Evolutionary conservation across 768 basidiomycete species (phyloP).

Genomic region (Mycena capillaripes): DNA sequence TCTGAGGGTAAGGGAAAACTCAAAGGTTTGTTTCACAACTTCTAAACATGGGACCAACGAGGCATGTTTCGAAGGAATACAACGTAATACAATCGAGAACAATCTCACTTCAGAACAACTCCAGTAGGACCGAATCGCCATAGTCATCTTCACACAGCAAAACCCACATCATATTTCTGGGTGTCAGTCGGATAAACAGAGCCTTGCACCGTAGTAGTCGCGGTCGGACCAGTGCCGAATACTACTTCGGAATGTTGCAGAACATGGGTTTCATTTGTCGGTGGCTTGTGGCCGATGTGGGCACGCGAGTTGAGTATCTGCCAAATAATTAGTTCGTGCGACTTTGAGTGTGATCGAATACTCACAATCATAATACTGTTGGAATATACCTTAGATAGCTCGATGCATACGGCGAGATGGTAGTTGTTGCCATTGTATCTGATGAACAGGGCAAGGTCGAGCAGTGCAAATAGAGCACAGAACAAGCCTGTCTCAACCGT

Average conservation of each 20-base stretch:
- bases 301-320: slow-evolving; percentile 27
- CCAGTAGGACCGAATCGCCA: too few relatives aligned
- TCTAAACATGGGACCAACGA: too few relatives aligned
- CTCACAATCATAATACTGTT: slow-evolving; percentile 28
- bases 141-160: neutral
- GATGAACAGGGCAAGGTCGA: slow-evolving; percentile 38
- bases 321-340: neutral
- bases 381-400: slow-evolving; percentile 40
- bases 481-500: slow-evolving; percentile 38
- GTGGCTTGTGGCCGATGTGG: neutral
- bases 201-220: neutral
- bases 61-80: neutral
- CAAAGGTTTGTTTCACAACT: too few relatives aligned
- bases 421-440: slow-evolving; percentile 31
- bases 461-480: slow-evolving; percentile 35
- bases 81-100: neutral
- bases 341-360: neutral
- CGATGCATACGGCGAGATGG: slow-evolving; percentile 33
- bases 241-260: neutral
- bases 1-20: too few relatives aligned
- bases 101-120: too few relatives aligned
- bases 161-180: neutral
- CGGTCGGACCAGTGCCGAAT: neutral
- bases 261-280: neutral
- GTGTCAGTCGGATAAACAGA: neutral